Evolutionary conservation across 257 asterid genomes (phyloP), one percentile per base, ranked within the genome.

Genomic region (Scutellaria baicalensis): DNA sequence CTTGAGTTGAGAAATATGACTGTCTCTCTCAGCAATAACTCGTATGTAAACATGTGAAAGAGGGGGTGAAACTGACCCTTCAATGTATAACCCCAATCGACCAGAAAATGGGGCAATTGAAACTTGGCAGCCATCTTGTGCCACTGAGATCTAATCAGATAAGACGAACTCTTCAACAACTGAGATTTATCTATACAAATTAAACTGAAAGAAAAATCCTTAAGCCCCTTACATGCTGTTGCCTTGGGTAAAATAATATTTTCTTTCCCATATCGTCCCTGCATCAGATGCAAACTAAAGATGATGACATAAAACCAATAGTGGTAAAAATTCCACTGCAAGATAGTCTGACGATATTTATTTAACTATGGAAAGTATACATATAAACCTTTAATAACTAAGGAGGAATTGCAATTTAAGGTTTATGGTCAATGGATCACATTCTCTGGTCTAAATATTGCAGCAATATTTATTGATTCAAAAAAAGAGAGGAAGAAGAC

Each of bases 51-150:
- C 96, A 73, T 78, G 83, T 77, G 92, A 77, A 78, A 91, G 96
- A 21, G 97, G 88, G 73, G 98, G 98, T 57, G 90, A 81, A 72
- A 90, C 95, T 54, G 97, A 88, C 82, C 98, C 98, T 89, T 90
- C 89, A 58, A 93, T 84, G 59, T 93, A 90, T 70, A 88, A 79
- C 65, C 98, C 98, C 71, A 75, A 68, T 62, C 94, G 90, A 68
- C 96, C 95, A 78, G 86, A 75, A 78, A 90, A 93, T 6, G 89
- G 80, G 68, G 95, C 83, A 79, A 93, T 83, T 61, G 83, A 85
- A 75, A 66, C 77, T 81, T 91, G 98, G 88, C 98, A 93, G 69
- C 89, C 95, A 76, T 86, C 95, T 80, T 82, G 69, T 16, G 36
- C 67, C 66, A 90, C 89, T 7, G 87, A 79, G 79, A 89, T 92